Percentiles rank a stretch among this genome's conserved stretches.
These are phyloP conservation scores for Leccinum disarticulatum DNA, from an alignment of 768 basidiomycete genomes.

Conservation along the genomic window DNA sequence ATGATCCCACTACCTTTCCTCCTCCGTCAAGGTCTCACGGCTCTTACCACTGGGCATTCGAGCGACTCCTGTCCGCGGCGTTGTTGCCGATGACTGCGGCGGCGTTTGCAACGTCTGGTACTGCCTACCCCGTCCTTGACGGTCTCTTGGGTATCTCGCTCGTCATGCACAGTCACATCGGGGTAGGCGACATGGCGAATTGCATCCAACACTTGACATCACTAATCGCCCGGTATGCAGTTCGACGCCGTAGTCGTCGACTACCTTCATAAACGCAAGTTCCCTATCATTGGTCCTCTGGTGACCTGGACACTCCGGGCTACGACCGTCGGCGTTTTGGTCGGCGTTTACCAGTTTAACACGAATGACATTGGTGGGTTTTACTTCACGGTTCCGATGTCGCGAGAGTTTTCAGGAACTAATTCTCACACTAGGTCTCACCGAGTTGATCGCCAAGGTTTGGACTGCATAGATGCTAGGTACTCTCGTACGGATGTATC, in stretches of 20 bases:
- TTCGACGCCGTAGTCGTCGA: slow-evolving; percentile 80
- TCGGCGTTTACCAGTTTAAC: slow-evolving; percentile 97
- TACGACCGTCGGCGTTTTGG: slow-evolving; percentile 76
- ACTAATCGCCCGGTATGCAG: slow-evolving; percentile 34
- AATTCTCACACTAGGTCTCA: slow-evolving; percentile 57
- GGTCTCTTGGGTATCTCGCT: slow-evolving; percentile 85
- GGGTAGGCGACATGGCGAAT: slow-evolving; percentile 47
- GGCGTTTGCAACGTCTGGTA: slow-evolving; percentile 77
- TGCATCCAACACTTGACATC: not conserved
- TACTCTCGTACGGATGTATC: not conserved
- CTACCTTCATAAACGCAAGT: slow-evolving; percentile 93
- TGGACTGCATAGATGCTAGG: slow-evolving; percentile 68
- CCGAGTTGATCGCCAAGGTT: slow-evolving; percentile 77
- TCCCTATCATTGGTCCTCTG: slow-evolving; percentile 73
- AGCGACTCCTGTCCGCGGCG: slow-evolving; percentile 83
- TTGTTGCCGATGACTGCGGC: slow-evolving; percentile 88
- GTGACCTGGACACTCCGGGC: slow-evolving; percentile 75
- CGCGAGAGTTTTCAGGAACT: not conserved
- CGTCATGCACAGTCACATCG: slow-evolving; percentile 95
- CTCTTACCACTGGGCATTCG: slow-evolving; percentile 92
- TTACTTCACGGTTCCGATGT: slow-evolving; percentile 1
- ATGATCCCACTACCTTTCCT: slow-evolving; percentile 93
- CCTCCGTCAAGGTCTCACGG: slow-evolving; percentile 78
- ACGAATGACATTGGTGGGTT: slow-evolving; percentile 94
- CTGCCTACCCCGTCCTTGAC: slow-evolving; percentile 82